Evolutionary conservation across 306 rosid species (phyloP), one percentile per base, ranked within the genome.

Genomic region (Fragaria ananassa): DNA sequence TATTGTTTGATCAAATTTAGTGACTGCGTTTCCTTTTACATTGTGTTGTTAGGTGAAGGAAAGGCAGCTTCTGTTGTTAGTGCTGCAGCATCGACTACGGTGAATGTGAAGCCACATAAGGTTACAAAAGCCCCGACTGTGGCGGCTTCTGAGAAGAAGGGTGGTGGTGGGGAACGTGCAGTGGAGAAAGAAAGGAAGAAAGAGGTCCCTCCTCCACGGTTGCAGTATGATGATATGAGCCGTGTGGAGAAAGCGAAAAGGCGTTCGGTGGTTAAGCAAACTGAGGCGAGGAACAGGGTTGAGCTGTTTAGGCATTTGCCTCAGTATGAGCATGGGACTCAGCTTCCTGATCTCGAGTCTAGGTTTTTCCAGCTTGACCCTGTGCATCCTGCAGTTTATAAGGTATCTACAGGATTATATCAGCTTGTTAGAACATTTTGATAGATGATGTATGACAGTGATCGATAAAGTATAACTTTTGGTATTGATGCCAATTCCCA

Each of bases 231-330:
- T 79, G 97, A 88, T 63, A 83, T 49, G 46, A 89, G 46, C 60
- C 87, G 96, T 44, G 92, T 91, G 70, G 93, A 88, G 60, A 93
- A 87, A 86, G 92, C 93, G 25, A 93, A 88, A 80, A 87, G 83
- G 71, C 91, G 89, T 21, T 86, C 97, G 13, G 84, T 88, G 74
- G 90, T 91, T 60, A 84, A 86, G 77, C 96, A 87, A 89, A 91
- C 91, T 66, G 96, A 91, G 88, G 93, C 92, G 61, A 86, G 86
- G 79, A 93, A 91, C 76, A 87, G 91, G 85, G 98, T 89, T 76
- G 98, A 93, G 87, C 77, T 93, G 73, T 93, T 93, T 84, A 79
- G 85, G 82, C 97, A 93, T 86, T 88, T 93, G 91, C 97, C 97
- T 75, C 98, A 93, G 68, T 91, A 89, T 67, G 97, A 93, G 82